A percentile compares a stretch with the other conserved stretches of the same genome.
Evolutionary conservation across 2,329 filamentous ascomycete genomes (phyloP).

Genomic region (Stachybotrys chlorohalonatus): DNA sequence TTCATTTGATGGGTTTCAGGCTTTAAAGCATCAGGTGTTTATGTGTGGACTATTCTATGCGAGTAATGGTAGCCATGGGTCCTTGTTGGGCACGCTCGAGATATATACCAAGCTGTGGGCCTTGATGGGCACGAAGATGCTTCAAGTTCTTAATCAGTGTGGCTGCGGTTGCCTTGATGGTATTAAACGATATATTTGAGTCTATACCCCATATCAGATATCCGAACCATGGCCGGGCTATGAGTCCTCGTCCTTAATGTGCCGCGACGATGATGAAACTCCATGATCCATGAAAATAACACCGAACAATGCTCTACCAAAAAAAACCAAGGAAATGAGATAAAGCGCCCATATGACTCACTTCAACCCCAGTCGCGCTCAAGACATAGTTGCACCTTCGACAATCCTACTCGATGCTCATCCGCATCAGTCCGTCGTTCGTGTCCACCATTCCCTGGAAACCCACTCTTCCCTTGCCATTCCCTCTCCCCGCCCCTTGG

Average conservation of each 20-base stretch:
- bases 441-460: slow-evolving; percentile 93
- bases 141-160: neutral
- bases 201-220: neutral
- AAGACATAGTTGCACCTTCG: neutral
- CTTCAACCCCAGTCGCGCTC: neutral
- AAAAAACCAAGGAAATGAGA: neutral
- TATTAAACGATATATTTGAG: neutral
- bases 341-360: neutral
- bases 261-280: neutral
- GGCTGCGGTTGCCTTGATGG: too few relatives aligned
- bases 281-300: neutral
- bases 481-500: slow-evolving; percentile 31
- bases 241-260: neutral
- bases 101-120: slow-evolving; percentile 12
- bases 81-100: slow-evolving; percentile 12
- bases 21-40: neutral
- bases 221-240: neutral
- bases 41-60: neutral
- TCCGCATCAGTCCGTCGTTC: slow-evolving; percentile 91
- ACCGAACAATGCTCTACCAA: neutral
- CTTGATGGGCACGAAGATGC: neutral
- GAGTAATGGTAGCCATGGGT: neutral
- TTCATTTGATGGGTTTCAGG: neutral
- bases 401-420: slow-evolving; percentile 72
- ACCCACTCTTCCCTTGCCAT: slow-evolving; percentile 57